These are phyloP conservation scores for Torulaspora pretoriensis DNA, from an alignment of 1,139 yeast genomes.

Conservation along the genomic window DNA sequence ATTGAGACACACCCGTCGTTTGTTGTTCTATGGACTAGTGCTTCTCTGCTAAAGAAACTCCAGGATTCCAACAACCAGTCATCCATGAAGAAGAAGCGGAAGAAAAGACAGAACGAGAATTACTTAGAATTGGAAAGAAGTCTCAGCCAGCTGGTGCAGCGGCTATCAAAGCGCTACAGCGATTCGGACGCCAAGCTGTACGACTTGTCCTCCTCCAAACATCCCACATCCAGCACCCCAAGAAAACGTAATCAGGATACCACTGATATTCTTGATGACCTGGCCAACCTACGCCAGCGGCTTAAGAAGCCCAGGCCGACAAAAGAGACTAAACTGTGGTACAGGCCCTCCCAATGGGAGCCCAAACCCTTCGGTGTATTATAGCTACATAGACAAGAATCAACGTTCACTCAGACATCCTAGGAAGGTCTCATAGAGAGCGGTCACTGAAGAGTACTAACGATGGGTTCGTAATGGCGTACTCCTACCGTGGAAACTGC, in stretches of 20 bases:
- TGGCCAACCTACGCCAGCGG: constrained; percentile 33
- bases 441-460: constrained; percentile 79
- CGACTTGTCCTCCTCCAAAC: constrained; percentile 3
- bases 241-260: constrained; percentile 5
- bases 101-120: constrained; percentile 22
- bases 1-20: constrained; percentile 16
- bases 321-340: constrained; percentile 21
- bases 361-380: constrained; percentile 47
- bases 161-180: constrained; percentile 14
- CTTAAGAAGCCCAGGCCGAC: constrained; percentile 14
- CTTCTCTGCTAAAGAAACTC: constrained; percentile 10
- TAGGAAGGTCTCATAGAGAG: constrained; percentile 51
- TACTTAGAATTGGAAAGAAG: constrained; percentile 38
- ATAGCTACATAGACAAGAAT: constrained; percentile 13
- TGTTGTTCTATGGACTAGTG: constrained; percentile 16
- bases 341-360: constrained; percentile 38
- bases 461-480: constrained; percentile 74
- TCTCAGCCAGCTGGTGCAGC: constrained; percentile 17
- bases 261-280: constrained; percentile 28
- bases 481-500: constrained; percentile 94
- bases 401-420: constrained; percentile 51
- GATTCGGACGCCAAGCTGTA: constrained; percentile 13
- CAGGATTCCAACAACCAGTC: constrained; percentile 9
- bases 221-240: neutral
- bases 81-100: constrained; percentile 17